Percentiles rank a stretch among this genome's conserved stretches.
These are phyloP conservation scores for Pichia sporocuriosa DNA, from an alignment of 805 yeast species.

Conservation along the genomic window DNA sequence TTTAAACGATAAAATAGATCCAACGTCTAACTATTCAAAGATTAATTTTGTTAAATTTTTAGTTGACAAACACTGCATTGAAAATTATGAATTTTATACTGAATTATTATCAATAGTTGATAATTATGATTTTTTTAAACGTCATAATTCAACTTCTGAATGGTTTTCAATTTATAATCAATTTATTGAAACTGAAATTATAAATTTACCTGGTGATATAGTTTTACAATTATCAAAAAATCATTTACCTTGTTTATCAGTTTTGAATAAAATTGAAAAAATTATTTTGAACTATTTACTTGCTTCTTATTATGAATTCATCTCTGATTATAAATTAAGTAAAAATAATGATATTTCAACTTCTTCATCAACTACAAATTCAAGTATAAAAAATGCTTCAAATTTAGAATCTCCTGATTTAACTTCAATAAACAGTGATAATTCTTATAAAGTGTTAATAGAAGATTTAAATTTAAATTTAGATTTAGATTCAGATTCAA, in stretches of 20 bases:
- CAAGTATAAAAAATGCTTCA: neutral
- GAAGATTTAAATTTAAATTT: neutral
- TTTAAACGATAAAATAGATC: constrained; percentile 21
- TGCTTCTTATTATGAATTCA: constrained; percentile 28
- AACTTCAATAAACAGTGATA: neutral
- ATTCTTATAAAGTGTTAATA: neutral
- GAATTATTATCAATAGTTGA: constrained; percentile 20
- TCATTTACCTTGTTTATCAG: constrained; percentile 17
- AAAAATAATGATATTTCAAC: neutral
- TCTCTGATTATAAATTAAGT: constrained; percentile 6
- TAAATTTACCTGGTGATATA: constrained; percentile 29
- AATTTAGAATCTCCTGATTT: constrained; percentile 2
- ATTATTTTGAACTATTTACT: constrained; percentile 23
- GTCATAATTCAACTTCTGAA: constrained; percentile 9
- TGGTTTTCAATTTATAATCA: constrained; percentile 25
- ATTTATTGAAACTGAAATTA: constrained; percentile 27
- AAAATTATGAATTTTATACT: constrained; percentile 30
- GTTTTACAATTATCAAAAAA: constrained; percentile 13
- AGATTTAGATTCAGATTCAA: neutral
- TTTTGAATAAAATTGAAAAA: constrained; percentile 18
- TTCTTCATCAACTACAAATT: constrained; percentile 1
- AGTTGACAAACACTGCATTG: constrained; percentile 28
- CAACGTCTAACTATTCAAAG: constrained; percentile 20
- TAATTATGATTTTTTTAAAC: constrained; percentile 7
- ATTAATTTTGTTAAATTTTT: constrained; percentile 25